These are phyloP conservation scores for Paragyromitra xinjiangensis DNA, from an alignment of 495 filamentous ascomycete species.

Conservation along the genomic window DNA sequence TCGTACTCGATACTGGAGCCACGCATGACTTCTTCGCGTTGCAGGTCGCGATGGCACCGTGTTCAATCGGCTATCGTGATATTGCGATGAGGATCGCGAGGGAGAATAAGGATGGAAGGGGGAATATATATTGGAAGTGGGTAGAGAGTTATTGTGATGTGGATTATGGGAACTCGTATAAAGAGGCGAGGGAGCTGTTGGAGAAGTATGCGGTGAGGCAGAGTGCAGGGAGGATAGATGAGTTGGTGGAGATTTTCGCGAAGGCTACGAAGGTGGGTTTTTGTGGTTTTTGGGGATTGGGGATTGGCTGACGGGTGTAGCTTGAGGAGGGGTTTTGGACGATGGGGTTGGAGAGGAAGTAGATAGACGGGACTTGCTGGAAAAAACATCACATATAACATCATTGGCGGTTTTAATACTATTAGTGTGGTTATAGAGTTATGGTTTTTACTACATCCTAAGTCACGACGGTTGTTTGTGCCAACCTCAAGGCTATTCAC, in stretches of 20 bases:
- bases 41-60: slow-evolving; percentile 83
- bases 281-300: slow-evolving; percentile 22
- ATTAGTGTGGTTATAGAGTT: too few relatives aligned
- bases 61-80: slow-evolving; percentile 83
- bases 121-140: slow-evolving; percentile 90
- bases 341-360: slow-evolving; percentile 68
- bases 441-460: too few relatives aligned
- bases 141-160: slow-evolving; percentile 83
- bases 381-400: too few relatives aligned
- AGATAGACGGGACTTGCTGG: not conserved
- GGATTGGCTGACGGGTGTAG: slow-evolving; percentile 59
- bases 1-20: slow-evolving; percentile 86
- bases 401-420: too few relatives aligned
- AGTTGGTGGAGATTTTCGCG: slow-evolving; percentile 82
- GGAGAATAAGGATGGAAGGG: slow-evolving; percentile 65
- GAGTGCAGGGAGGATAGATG: slow-evolving; percentile 69
- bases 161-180: slow-evolving; percentile 76
- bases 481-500: too few relatives aligned
- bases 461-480: too few relatives aligned
- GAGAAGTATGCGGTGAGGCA: slow-evolving; percentile 15
- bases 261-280: slow-evolving; percentile 76
- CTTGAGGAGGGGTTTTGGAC: slow-evolving; percentile 92
- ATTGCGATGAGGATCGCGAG: slow-evolving; percentile 72
- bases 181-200: slow-evolving; percentile 70
- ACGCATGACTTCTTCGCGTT: slow-evolving; percentile 85